Conservation (phyloP, 345 rosid species). For the Limnanthes douglasii region DNA sequence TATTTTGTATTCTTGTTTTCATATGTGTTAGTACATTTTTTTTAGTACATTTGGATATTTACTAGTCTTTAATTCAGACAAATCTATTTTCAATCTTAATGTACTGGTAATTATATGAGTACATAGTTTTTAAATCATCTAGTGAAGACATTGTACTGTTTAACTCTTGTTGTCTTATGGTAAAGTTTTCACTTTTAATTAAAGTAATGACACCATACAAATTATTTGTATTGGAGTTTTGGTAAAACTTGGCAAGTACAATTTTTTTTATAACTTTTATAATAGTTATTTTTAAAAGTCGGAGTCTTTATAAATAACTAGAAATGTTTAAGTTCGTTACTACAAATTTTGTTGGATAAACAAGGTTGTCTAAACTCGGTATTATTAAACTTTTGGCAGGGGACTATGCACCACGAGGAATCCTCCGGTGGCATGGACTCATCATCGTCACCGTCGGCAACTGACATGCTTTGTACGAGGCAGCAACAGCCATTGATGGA, state of each 20-base stretch:
- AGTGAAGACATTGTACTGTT: too few relatives aligned
- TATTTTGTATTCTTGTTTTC: too few relatives aligned
- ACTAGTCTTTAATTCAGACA: too few relatives aligned
- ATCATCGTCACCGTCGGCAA: slow-evolving; percentile 69
- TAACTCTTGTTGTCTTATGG: too few relatives aligned
- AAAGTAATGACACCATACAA: too few relatives aligned
- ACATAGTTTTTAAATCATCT: too few relatives aligned
- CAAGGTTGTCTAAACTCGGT: background rate
- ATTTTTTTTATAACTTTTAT: background rate
- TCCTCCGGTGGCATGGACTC: slow-evolving; percentile 20
- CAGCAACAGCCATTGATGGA: slow-evolving; percentile 67
- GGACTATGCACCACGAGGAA: slow-evolving; percentile 14
- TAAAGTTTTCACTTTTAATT: too few relatives aligned
- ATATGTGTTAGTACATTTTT: too few relatives aligned
- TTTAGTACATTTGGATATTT: too few relatives aligned
- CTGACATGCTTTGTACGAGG: slow-evolving; percentile 78
- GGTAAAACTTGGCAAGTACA: background rate
- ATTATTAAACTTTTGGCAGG: slow-evolving; percentile 1
- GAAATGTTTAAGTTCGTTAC: background rate
- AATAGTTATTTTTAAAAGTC: background rate
- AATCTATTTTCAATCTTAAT: too few relatives aligned
- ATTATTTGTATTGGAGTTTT: background rate
- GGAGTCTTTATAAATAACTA: background rate
- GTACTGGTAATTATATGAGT: too few relatives aligned
- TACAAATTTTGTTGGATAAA: background rate